Evolutionary conservation across 1,139 yeast species (phyloP), one percentile per base, ranked within the genome.

Genomic region (Yamadazyma spencermartinsiae): DNA sequence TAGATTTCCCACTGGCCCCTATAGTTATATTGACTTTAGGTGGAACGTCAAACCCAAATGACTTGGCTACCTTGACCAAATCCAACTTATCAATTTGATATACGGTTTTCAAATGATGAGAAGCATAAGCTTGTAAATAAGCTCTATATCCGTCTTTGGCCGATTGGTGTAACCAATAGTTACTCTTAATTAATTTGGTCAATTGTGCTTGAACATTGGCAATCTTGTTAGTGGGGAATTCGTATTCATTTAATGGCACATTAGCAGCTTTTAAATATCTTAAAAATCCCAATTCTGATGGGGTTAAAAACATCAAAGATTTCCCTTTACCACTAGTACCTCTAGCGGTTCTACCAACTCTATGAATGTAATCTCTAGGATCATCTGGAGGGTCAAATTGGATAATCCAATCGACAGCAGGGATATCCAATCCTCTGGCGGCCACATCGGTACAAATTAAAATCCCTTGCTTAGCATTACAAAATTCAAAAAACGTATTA

Each of bases 331-430:
- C 98, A 36, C 77, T 61, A 15, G 95, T 76, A 43, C 98, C 98
- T 69, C 98, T 82, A 13, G 98, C 98, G 19, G 98, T 92, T 74
- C 98, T 83, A 48, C 98, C 98, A 26, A 92, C 98, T 63, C 98
- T 82, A 66, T 92, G 98, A 54, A 92, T 90, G 58, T 92, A 92
- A 66, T 90, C 97, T 66, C 97, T 82, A 61, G 98, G 98, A 67
- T 92, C 98, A 82, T 92, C 98, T 60, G 98, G 98, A 36, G 98
- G 98, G 62, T 92, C 97, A 53, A 86, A 89, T 69, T 92, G 98
- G 46, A 92, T 82, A 54, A 92, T 92, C 96, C 98, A 92, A 66
- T 90, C 96, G 39, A 92, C 98, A 20, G 95, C 86, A 37, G 97
- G 97, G 49, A 92, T 90, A 69, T 92, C 98, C 50, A 92, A 79